Base-by-base conservation (phyloP, 2,329 filamentous ascomycete genomes). In the Colletotrichum truncatum region DNA sequence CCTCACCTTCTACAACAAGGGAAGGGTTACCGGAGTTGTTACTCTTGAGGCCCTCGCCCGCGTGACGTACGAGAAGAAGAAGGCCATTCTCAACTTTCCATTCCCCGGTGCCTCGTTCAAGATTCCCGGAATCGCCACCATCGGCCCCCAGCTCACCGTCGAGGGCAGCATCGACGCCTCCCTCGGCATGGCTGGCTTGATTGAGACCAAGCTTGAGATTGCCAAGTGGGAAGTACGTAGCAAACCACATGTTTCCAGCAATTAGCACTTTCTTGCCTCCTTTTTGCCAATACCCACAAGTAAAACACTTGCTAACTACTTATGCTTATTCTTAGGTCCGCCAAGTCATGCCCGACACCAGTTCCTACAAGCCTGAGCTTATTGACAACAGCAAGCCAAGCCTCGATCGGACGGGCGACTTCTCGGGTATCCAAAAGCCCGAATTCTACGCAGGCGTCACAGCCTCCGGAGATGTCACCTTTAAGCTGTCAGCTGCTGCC, bases 131-230 rank as follows among this genome's bases (percentile, higher is more conserved):
- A 73, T 78, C 30, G 64, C 70, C 6, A 75, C 73, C 14, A 67
- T 78, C n/a, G 73, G 75, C 1, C 76, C 75, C 16, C 69, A 72
- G 57, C 66, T 76, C 34, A 71, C 67, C 8, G 64, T 75, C 26
- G 68, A 70, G 38, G 69, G 68, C 3, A 36, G 56, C 26, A 64
- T 72, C 4, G 68, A 74, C 26, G 73, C 70, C 12, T 52, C 56
- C 11, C 43, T 73, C 26, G 65, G 63, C 6, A 36, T 75, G 4
- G 68, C 69, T 32, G 69, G 68, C 9, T 65, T 67, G 14, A 56
- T 76, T 18, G 67, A 76, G 48, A 71, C 71, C 34, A 70, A 70
- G 28, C 66, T 75, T 21, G 67, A 70, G 21, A 67, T 75, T 39
- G 71, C 73, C 28, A 68, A 67, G 48, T 76, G 70, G 74, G 68